These are phyloP conservation scores for Lasiosphaeris hirsuta DNA, from an alignment of 495 filamentous ascomycete genomes.

Conservation along the genomic window DNA sequence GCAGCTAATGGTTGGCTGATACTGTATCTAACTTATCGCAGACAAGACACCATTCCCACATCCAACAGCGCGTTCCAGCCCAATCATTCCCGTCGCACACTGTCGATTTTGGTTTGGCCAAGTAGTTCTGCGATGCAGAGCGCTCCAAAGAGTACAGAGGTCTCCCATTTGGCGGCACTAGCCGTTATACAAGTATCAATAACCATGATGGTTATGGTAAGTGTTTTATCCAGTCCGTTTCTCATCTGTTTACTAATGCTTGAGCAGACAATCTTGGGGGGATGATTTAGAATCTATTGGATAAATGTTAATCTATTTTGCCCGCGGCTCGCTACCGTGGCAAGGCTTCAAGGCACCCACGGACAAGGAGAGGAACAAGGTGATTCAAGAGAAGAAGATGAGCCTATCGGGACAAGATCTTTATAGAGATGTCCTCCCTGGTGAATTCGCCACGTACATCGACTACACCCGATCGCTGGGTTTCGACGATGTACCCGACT, in stretches of 20 bases:
- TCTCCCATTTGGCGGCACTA: conserved; percentile 7
- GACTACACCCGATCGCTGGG: conserved; percentile 26
- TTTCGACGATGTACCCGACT: conserved; percentile 21
- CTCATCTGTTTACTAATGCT: conserved; percentile 14
- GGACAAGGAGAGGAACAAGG: conserved; percentile 7
- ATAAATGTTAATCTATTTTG: conserved; percentile 38
- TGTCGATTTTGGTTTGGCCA: conserved; percentile 27
- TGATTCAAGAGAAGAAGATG: conserved; percentile 22
- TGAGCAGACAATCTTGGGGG: conserved; percentile 28
- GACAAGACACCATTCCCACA: too few relatives aligned
- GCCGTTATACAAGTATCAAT: conserved; percentile 28
- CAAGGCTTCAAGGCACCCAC: conserved; percentile 22
- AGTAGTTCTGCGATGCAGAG: conserved; percentile 19
- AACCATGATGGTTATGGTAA: conserved; percentile 28
- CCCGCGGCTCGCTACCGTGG: conserved; percentile 39
- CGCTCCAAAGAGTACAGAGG: neutral
- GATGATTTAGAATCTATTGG: conserved; percentile 42
- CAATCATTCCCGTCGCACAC: too few relatives aligned
- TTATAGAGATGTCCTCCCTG: conserved; percentile 18
- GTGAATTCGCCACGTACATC: conserved; percentile 22
- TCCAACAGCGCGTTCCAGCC: too few relatives aligned
- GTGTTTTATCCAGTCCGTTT: conserved; percentile 7
- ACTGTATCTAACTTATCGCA: too few relatives aligned
- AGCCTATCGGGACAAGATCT: conserved; percentile 17
- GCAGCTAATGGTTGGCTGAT: too few relatives aligned